Evolutionary conservation across 768 basidiomycete species (phyloP), one percentile per base, ranked within the genome.

Genomic region (Amylocystis lapponica): DNA sequence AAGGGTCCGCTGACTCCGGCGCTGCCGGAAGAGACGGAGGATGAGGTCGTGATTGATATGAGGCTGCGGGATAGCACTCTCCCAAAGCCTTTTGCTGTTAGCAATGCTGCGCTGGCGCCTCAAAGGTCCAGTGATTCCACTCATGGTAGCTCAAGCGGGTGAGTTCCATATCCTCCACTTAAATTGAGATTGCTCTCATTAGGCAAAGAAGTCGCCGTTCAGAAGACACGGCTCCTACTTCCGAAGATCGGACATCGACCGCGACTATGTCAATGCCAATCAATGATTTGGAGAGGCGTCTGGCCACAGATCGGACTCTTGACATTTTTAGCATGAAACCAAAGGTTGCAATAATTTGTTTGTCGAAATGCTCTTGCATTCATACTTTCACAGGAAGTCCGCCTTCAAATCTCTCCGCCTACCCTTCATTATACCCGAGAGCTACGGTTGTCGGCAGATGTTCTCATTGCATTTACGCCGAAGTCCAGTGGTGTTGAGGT

Each of bases 291-390:
- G 95, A 98, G 59, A 69, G 75, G 26, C 72, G 89, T 21, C 71
- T 99, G 26, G 74, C 81, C 22, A 83, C 89, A 1, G 77, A 84
- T 23, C 71, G 76, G 16, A 89, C 89, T 7, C 66, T 97, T 22
- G 96, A 99, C 61, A 82, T 99, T 34, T 99, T 99, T 62, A 89
- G 90, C 1, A 95, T 99, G 92, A 76, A 78, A 49, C 86, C 86
- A 1, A 93, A 91, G 78, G 95, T 91, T 49, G n/a, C n/a, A 48
- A 64, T 47, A n/a, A 36, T 16, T 16, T 31, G 6, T n/a, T 22
- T 25, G 14, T 14, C 50, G 51, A 4, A 8, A 22, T 31, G 27
- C 25, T 51, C 29, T n/a, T 25, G 10, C 10, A 40, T 19, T 6
- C 38, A 14, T 7, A 32, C n/a, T 25, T 39, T 31, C 30, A 34